These are phyloP conservation scores for Termitomyces sp. DNA, from an alignment of 768 basidiomycete genomes.

Conservation along the genomic window DNA sequence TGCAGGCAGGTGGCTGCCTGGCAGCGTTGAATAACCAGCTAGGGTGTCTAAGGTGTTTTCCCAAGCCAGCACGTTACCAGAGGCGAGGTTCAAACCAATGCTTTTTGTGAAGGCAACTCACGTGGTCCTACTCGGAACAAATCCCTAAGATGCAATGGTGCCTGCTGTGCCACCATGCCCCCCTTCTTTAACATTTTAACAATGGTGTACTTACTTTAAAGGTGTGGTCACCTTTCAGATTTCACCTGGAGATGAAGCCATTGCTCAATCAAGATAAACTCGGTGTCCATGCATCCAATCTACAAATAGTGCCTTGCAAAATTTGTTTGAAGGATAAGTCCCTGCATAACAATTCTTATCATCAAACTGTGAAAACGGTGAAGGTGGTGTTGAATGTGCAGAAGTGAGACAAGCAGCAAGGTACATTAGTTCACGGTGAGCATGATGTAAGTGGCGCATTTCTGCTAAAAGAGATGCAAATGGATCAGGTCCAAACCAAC, in stretches of 20 bases:
- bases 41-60: too few relatives aligned
- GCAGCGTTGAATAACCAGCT: too few relatives aligned
- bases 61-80: too few relatives aligned
- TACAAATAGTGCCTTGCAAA: not conserved
- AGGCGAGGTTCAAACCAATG: too few relatives aligned
- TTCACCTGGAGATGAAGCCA: not conserved
- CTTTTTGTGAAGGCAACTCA: too few relatives aligned
- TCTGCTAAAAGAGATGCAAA: not conserved
- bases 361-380: not conserved
- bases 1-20: too few relatives aligned
- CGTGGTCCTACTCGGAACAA: too few relatives aligned
- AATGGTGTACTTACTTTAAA: not conserved
- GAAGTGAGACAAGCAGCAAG: constrained; percentile 2
- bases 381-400: too few relatives aligned
- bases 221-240: constrained; percentile 5
- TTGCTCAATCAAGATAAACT: not conserved
- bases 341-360: not conserved
- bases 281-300: not conserved
- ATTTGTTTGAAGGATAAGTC: not conserved
- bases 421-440: not conserved
- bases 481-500: not conserved
- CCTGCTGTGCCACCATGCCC: too few relatives aligned
- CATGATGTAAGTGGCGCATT: not conserved
- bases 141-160: too few relatives aligned
- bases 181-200: too few relatives aligned